Evolutionary conservation across 805 yeast species (phyloP), one percentile per base, ranked within the genome.

Genomic region (Kluyveromyces nonfermentans): DNA sequence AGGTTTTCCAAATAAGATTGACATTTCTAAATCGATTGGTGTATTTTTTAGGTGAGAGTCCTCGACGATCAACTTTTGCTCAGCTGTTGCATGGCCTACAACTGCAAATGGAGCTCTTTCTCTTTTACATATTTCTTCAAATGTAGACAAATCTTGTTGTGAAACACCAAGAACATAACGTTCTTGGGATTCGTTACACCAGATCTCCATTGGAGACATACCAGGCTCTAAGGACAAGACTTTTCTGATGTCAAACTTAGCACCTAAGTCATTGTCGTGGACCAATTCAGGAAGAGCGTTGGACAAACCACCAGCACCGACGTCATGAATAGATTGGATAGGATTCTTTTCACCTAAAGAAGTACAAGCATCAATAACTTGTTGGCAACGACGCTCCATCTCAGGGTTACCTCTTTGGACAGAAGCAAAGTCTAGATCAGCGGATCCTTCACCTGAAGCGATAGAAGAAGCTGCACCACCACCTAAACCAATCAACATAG

Each of bases 121-220:
- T 65, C 98, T 83, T 56, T 76, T 77, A 73, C 97, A 93, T 44
- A 93, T 82, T 44, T 73, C 75, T 58, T 78, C 76, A 68, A 93
- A 93, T 18, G 70, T 53, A 6, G 76, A 76, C 46, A 90, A 67
- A 60, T 88, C 85, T 48, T 78, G 80, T 43, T 85, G 85, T 14
- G 87, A 75, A 49, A 93, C 95, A 52, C 96, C 97, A 55, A 93
- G 67, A 19, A 93, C 99, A 57, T 89, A 93, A 65, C 99, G 81
- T 67, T 93, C 99, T 70, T 93, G 99, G 2, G 97, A 93, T 69
- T 93, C 98, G 57, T 95, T 90, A 77, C 99, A 93, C 99, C 99
- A 93, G 51, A 93, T 87, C 71, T 93, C 98, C 95, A 93, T 86
- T 44, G 99, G 97, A 5, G 97, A 90, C 97, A 93, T 87, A 46